Percentiles rank a stretch among this genome's conserved stretches.
phyloP scores from a whole-genome alignment of 495 filamentous ascomycete genomes.

The Aspergillus asperescens region DNA sequence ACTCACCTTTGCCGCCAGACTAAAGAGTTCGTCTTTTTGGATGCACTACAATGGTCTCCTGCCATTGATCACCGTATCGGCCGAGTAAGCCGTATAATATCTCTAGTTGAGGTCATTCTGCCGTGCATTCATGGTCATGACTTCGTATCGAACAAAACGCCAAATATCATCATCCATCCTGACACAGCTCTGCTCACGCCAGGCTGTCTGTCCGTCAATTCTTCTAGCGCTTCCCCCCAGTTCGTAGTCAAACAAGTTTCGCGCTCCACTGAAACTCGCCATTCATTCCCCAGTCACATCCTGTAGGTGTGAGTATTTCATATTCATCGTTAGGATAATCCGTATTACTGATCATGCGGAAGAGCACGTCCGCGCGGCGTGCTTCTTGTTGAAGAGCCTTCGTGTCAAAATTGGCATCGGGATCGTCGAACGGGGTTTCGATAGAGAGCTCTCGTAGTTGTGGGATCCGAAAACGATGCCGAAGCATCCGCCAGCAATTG shows the following conservation, averaged over 20 bases:
- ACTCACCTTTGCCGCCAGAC: background rate
- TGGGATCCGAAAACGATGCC: background rate
- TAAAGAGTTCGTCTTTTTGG: background rate
- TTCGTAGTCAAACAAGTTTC: constrained; percentile 1
- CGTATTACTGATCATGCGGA: background rate
- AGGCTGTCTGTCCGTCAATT: background rate
- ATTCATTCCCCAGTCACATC: constrained; percentile 4
- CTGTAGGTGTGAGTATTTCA: background rate
- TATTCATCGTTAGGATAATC: background rate
- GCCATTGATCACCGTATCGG: background rate
- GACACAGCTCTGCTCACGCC: background rate
- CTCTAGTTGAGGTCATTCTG: constrained; percentile 5
- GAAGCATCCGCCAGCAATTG: background rate
- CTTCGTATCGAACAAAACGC: constrained; percentile 7
- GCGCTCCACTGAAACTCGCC: constrained; percentile 7
- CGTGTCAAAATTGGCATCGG: background rate
- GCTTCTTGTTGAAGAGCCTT: background rate
- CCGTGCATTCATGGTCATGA: background rate
- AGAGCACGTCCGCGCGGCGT: background rate
- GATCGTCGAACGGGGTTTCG: background rate
- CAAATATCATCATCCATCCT: background rate
- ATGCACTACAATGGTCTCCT: background rate
- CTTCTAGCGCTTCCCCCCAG: background rate
- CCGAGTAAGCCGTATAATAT: background rate
- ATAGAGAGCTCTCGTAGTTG: constrained; percentile 2